phyloP scores from a whole-genome alignment of 495 filamentous ascomycete genomes.

The Neurospora pannonica region DNA sequence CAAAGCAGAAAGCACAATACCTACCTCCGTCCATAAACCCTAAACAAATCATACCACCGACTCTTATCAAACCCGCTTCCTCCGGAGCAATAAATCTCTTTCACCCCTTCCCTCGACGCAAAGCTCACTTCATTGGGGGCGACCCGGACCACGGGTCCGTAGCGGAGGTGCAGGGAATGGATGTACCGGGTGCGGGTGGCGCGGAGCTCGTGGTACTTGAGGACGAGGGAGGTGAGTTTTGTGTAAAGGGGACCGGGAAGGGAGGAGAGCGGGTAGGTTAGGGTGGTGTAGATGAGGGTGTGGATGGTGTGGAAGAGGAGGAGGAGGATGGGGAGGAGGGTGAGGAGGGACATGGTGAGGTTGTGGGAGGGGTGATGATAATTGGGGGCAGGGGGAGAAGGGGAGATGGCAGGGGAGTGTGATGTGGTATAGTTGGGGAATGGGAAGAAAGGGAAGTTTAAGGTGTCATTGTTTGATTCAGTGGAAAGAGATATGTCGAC shows the following conservation, averaged over 20 bases:
- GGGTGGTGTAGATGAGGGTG: background rate
- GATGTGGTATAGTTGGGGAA: background rate
- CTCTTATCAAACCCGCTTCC: constrained; percentile 63
- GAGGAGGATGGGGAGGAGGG: constrained; percentile 9
- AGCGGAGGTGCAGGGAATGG: constrained; percentile 44
- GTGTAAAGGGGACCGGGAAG: constrained; percentile 48
- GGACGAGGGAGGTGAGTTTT: constrained; percentile 38
- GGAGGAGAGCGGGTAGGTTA: constrained; percentile 31
- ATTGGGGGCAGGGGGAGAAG: background rate
- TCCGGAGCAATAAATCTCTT: constrained; percentile 55
- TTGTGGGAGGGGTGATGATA: background rate
- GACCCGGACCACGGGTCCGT: constrained; percentile 49
- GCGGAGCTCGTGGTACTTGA: constrained; percentile 51
- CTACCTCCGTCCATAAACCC: constrained; percentile 45
- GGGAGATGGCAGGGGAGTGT: background rate
- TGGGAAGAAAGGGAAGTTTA: background rate
- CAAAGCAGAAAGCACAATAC: background rate
- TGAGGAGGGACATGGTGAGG: constrained; percentile 1
- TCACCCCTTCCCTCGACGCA: constrained; percentile 45
- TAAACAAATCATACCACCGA: constrained; percentile 56
- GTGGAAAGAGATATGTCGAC: background rate
- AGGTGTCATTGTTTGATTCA: background rate
- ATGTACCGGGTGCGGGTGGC: constrained; percentile 45
- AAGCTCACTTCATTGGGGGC: constrained; percentile 55
- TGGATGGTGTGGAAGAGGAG: constrained; percentile 12